A percentile compares a stretch with the other conserved stretches of the same genome.
Conservation (phyloP, 2,329 filamentous ascomycete genomes). For the Bipolaris gigantea region DNA sequence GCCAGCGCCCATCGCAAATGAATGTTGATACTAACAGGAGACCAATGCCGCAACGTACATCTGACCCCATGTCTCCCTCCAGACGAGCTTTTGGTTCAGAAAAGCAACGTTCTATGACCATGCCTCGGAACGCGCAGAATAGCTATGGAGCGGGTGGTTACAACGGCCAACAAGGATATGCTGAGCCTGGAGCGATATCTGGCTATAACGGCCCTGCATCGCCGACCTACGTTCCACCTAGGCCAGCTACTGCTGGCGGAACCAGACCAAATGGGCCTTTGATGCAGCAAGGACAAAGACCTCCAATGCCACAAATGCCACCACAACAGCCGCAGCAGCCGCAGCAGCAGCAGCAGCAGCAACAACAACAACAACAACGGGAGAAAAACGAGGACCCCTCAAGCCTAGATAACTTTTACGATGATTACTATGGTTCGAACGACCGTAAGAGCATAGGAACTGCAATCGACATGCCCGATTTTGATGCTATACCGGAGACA, state of each 20-base stretch:
- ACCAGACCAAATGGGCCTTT: conserved; percentile 25
- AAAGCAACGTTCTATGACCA: conserved; percentile 42
- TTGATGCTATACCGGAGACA: conserved; percentile 57
- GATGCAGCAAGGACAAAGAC: conserved; percentile 32
- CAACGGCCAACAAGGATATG: conserved; percentile 37
- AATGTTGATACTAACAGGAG: conserved; percentile 19
- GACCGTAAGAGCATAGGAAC: conserved; percentile 46
- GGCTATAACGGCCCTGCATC: conserved; percentile 44
- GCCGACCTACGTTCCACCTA: conserved; percentile 39
- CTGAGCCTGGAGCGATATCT: conserved; percentile 37
- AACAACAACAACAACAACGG: conserved; percentile 15
- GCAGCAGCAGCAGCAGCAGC: conserved; percentile 23
- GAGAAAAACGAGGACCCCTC: conserved; percentile 39
- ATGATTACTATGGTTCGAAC: conserved; percentile 49
- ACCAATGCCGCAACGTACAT: conserved; percentile 19
- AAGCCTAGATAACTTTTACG: conserved; percentile 56
- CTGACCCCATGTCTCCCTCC: conserved; percentile 31
- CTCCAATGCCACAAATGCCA: conserved; percentile 32
- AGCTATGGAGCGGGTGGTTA: conserved; percentile 18
- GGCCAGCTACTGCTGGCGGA: conserved; percentile 43
- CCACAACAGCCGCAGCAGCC: conserved; percentile 26
- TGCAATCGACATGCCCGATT: conserved; percentile 65
- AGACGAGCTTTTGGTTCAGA: conserved; percentile 35
- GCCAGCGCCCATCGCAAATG: conserved; percentile 31
- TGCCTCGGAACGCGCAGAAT: conserved; percentile 38